These are phyloP conservation scores for Sporothrix globosa DNA, from an alignment of 2,329 filamentous ascomycete genomes.

Conservation along the genomic window DNA sequence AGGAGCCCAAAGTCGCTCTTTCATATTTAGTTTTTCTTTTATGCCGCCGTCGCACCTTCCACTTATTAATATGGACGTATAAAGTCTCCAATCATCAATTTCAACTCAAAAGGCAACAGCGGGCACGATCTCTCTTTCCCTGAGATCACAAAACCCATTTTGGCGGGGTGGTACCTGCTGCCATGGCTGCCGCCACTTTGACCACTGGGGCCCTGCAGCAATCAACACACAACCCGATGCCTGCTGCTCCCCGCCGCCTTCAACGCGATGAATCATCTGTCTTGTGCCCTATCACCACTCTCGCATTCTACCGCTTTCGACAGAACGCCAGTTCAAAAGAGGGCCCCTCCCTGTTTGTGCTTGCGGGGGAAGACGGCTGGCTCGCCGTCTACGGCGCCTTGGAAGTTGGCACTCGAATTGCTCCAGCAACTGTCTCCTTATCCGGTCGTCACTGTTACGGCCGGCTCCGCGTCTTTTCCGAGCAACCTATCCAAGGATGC, in stretches of 20 bases:
- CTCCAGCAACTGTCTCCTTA: background rate
- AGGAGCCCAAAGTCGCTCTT: background rate
- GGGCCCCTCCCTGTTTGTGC: slow-evolving; percentile 38
- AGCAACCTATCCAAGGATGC: slow-evolving; percentile 77
- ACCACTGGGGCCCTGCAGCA: background rate
- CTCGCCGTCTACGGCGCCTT: slow-evolving; percentile 57
- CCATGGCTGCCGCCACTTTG: slow-evolving; percentile 18
- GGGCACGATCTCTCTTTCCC: background rate
- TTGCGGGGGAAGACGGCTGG: slow-evolving; percentile 64
- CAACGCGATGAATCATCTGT: slow-evolving; percentile 37
- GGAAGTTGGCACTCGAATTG: background rate
- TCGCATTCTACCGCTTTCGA: slow-evolving; percentile 52
- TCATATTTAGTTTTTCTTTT: no score
- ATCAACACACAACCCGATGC: background rate
- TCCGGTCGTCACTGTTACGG: slow-evolving; percentile 39
- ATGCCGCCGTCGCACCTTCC: slow-evolving; percentile 8
- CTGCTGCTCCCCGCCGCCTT: background rate
- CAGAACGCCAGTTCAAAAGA: slow-evolving; percentile 32
- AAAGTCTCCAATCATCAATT: background rate
- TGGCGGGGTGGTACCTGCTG: slow-evolving; percentile 1
- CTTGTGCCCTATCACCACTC: slow-evolving; percentile 62
- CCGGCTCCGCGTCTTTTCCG: slow-evolving; percentile 60
- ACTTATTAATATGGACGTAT: background rate
- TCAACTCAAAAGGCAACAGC: background rate
- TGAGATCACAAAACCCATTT: background rate